Base-by-base conservation (phyloP, 805 yeast species). In the Middelhovenomyces tepae region DNA sequence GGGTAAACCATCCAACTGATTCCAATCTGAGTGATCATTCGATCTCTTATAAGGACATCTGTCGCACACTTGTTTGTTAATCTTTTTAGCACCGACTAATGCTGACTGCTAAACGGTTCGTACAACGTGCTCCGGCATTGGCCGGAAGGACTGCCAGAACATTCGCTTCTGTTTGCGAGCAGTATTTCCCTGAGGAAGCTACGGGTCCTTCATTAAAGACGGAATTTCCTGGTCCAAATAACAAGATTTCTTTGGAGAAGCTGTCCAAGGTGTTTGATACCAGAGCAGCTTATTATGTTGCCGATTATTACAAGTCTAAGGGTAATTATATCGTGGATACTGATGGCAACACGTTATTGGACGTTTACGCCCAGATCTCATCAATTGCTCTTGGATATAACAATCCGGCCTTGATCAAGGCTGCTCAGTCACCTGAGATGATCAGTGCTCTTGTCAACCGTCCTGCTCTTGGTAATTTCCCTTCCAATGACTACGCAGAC, bases 311-410 rank as follows among this genome's bases (percentile, higher is more conserved):
- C 34, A 78, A 78, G 55, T 80, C 91, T 2, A 36, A 50, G 22
- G 94, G 94, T 54, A 83, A 83, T 71, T 83, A 81, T 62, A 67
- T 83, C 30, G 78, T 67, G 33, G 94, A 83, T 50, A 80, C 68
- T 20, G 94, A 83, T 50, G 94, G 93, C 29, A 83, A 84, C 65
- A 53, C 61, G 22, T 64, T 68, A 51, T 70, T 83, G 48, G 94
- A 83, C 54, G 74, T 75, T 25, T 83, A 82, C 53, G 80, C 84
- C 28, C 94, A 82, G 63, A 80, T 82, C 47, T 83, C 94, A 8
- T 82, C 93, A 9, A 81, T 82, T 45, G 78, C 91, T 11, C 67
- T 82, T 39, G 94, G 94, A 31, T 82, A 82, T 72, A 82, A 83
- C 66, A 78, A 82, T 64, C 93, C 93, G 14, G 78, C 71, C 26